Evolutionary conservation across 148 eudicot genomes (phyloP), one percentile per base, ranked within the genome.

Genomic region (Amaranthus palmeri): DNA sequence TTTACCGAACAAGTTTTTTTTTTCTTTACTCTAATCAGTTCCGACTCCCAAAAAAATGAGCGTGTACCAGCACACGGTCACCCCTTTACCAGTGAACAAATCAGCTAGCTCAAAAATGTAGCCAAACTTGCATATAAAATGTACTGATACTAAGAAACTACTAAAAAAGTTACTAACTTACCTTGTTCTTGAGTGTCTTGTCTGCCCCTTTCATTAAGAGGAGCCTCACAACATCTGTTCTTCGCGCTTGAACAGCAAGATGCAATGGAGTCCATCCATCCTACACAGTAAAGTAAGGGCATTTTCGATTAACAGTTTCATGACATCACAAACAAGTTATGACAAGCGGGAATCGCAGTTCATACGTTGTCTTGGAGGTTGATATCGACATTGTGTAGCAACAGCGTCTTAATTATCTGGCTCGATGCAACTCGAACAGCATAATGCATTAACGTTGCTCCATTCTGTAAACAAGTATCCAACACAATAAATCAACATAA

Each of bases 221-320:
- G 77, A 95, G 97, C 85, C 93, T 88, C 79, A 88, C 93, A n/a
- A 89, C 69, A 82, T 95, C 99, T 50, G 93, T 91, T 82, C 99
- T 86, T 63, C 91, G 96, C 36, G 92, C 80, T 80, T 95, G 99
- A 66, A 95, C 96, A 59, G 99, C 99, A 15, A 95, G 83, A 88
- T 95, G 99, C 77, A 95, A 72, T 14, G 99, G 89, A 9, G 90
- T 89, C 99, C 99, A 95, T 6, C 99, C 99, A 72, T 91, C 97
- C 99, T 95, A 79, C 63, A 52, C 4, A 55, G 5, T 71, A 61
- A 60, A 66, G 47, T 43, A 72, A 51, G 53, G 15, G 7, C 61
- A 53, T 41, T 8, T 48, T 65, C 4, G 75, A 25, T 10, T 11
- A 14, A 54, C 54, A 62, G n/a, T 6, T 52, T 15, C 40, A 53